Conservation (phyloP, 257 asterid genomes). For the Fraxinus excelsior region DNA sequence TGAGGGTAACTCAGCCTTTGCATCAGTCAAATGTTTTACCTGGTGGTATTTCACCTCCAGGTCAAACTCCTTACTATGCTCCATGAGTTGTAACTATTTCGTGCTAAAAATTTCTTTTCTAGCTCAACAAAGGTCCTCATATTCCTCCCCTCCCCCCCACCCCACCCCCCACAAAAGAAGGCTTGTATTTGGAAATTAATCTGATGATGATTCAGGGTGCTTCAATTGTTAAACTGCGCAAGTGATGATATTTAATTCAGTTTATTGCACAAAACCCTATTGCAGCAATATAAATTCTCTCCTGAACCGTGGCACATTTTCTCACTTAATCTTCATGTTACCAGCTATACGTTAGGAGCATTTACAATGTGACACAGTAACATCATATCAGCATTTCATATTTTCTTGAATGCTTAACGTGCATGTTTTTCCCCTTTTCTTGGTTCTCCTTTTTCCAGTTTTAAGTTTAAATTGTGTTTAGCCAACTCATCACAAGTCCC, state of each 20-base stretch:
- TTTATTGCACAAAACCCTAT: neutral
- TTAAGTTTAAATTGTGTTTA: too few relatives aligned
- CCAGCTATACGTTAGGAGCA: neutral
- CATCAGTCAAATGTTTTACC: slow-evolving; percentile 39
- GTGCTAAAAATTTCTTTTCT: neutral
- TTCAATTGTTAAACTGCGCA: neutral
- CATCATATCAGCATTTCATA: too few relatives aligned
- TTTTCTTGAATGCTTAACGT: too few relatives aligned
- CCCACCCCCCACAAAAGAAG: neutral
- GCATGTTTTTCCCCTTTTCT: too few relatives aligned
- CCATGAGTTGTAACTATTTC: slow-evolving; percentile 27
- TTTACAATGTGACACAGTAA: too few relatives aligned
- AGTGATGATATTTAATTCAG: neutral
- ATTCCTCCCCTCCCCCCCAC: too few relatives aligned
- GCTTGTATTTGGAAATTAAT: neutral
- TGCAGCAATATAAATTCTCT: neutral
- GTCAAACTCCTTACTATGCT: slow-evolving; percentile 45
- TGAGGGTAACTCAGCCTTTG: slow-evolving; percentile 36
- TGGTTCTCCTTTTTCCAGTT: too few relatives aligned
- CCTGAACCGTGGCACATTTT: neutral
- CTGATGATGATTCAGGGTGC: neutral
- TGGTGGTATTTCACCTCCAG: slow-evolving; percentile 40
- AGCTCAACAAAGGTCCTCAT: neutral
- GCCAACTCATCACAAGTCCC: too few relatives aligned
- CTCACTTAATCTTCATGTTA: neutral